Evolutionary conservation across 257 asterid species (phyloP).

Genomic region (Solanum tarapatanum): DNA sequence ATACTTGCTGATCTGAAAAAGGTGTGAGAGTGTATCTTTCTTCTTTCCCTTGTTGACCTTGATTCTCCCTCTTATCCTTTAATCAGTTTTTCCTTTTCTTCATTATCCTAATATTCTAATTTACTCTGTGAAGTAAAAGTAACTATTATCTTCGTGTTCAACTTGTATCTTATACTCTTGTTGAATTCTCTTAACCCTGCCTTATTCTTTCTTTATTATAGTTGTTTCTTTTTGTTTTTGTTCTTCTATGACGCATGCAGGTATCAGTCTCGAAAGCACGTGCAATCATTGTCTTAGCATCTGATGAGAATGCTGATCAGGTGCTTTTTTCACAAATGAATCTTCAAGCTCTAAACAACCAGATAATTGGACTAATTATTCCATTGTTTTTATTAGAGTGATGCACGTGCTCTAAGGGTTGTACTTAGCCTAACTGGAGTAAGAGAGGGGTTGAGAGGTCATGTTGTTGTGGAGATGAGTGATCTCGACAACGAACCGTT

Average conservation of each 20-base stretch:
- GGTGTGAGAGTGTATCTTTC: constrained; percentile 22
- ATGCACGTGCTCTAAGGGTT: constrained; percentile 96
- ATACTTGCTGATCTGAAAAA: constrained; percentile 93
- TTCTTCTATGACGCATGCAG: constrained; percentile 24
- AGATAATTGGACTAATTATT: background rate
- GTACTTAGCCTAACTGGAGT: constrained; percentile 96
- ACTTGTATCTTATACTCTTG: background rate
- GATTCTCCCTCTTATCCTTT: background rate
- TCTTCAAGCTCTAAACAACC: background rate
- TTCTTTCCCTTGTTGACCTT: background rate
- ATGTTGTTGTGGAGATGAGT: constrained; percentile 96
- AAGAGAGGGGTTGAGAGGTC: constrained; percentile 84
- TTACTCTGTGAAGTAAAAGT: background rate
- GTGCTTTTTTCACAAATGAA: constrained; percentile 18
- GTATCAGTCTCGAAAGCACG: constrained; percentile 97
- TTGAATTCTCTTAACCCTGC: background rate
- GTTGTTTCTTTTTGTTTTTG: background rate
- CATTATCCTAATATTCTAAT: background rate
- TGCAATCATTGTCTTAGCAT: constrained; percentile 87
- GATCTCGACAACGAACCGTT: constrained; percentile 97
- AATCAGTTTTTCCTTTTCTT: background rate
- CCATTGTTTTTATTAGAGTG: constrained; percentile 45
- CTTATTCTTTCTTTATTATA: constrained; percentile 1
- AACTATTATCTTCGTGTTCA: background rate
- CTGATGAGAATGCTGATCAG: constrained; percentile 99